Percentiles rank a stretch among this genome's conserved stretches.
Conservation (phyloP, 163 green algal genomes). For the Volvox carteri region DNA sequence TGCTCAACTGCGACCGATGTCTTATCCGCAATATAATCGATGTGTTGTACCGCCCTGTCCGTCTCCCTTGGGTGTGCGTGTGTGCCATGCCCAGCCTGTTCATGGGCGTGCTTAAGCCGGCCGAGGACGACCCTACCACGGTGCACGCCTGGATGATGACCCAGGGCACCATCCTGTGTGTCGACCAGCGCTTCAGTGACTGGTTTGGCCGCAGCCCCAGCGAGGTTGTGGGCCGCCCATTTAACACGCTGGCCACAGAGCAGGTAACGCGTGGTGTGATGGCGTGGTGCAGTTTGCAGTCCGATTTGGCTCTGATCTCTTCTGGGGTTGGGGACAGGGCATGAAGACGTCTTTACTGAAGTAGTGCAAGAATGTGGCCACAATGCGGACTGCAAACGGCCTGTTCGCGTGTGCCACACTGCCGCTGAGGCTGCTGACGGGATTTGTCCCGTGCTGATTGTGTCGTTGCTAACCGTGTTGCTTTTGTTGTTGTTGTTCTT, state of each 20-base stretch:
- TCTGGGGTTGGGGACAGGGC: too few relatives aligned
- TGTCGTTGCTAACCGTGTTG: too few relatives aligned
- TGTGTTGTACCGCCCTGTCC: too few relatives aligned
- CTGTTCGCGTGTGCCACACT: too few relatives aligned
- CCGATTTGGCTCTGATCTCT: not conserved
- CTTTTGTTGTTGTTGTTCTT: too few relatives aligned
- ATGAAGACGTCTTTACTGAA: not conserved
- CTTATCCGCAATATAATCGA: too few relatives aligned
- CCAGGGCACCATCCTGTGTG: slow-evolving; percentile 61
- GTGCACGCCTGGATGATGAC: slow-evolving; percentile 64
- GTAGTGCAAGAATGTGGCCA: too few relatives aligned
- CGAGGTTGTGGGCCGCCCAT: slow-evolving; percentile 53
- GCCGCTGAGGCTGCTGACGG: too few relatives aligned
- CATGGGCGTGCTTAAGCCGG: slow-evolving; percentile 63
- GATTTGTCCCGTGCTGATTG: too few relatives aligned
- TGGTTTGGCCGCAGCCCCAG: slow-evolving; percentile 59
- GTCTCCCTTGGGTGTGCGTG: too few relatives aligned
- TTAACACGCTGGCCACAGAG: slow-evolving; percentile 53
- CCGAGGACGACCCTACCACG: slow-evolving; percentile 35
- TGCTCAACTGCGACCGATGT: too few relatives aligned
- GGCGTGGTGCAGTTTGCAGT: not conserved
- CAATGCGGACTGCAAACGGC: too few relatives aligned
- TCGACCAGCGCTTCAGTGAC: slow-evolving; percentile 69
- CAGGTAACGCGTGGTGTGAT: not conserved
- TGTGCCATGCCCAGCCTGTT: slow-evolving; percentile 64